Percentiles rank a stretch among this genome's conserved stretches.
phyloP scores from a whole-genome alignment of 371 early-diverging fungal species.

The Paramicrosporidium saccamoebae region DNA sequence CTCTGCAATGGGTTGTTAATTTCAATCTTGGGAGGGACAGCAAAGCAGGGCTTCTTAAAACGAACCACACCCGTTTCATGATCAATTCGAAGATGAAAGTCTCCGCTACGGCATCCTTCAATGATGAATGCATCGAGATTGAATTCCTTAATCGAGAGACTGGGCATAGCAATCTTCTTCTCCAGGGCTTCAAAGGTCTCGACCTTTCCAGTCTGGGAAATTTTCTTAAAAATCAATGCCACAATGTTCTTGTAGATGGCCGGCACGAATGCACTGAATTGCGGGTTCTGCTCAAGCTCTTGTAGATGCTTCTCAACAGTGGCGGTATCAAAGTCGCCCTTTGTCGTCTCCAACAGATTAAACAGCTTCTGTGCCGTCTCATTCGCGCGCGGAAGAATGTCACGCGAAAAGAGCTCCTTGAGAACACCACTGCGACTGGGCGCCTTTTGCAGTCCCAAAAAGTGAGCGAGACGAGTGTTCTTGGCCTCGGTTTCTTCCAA shows the following conservation, averaged over 20 bases:
- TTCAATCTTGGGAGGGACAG: no score
- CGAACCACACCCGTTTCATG: conserved; percentile 56
- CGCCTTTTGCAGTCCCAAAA: conserved; percentile 41
- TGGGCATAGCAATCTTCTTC: conserved; percentile 49
- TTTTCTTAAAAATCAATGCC: conserved; percentile 70
- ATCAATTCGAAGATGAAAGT: conserved; percentile 72
- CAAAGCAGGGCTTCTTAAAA: no score
- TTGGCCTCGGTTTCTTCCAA: conserved; percentile 67
- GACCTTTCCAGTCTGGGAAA: conserved; percentile 83
- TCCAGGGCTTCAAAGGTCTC: conserved; percentile 71
- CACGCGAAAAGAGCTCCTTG: conserved; percentile 39
- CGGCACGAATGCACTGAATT: conserved; percentile 49
- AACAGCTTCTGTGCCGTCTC: conserved; percentile 68
- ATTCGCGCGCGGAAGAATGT: conserved; percentile 44
- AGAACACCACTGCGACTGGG: conserved; percentile 68
- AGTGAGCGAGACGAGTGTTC: conserved; percentile 38
- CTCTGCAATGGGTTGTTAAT: no score
- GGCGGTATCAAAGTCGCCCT: conserved; percentile 8
- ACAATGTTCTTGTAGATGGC: conserved; percentile 75
- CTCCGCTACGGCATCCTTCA: conserved; percentile 80
- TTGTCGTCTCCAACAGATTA: conserved; percentile 69
- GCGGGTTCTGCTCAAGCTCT: conserved; percentile 26
- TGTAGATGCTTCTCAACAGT: conserved; percentile 26
- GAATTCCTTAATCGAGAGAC: no score
- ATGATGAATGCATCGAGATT: conserved; percentile 67